phyloP scores from a whole-genome alignment of 2,329 filamentous ascomycete genomes.

The Trichoderma gracile region DNA sequence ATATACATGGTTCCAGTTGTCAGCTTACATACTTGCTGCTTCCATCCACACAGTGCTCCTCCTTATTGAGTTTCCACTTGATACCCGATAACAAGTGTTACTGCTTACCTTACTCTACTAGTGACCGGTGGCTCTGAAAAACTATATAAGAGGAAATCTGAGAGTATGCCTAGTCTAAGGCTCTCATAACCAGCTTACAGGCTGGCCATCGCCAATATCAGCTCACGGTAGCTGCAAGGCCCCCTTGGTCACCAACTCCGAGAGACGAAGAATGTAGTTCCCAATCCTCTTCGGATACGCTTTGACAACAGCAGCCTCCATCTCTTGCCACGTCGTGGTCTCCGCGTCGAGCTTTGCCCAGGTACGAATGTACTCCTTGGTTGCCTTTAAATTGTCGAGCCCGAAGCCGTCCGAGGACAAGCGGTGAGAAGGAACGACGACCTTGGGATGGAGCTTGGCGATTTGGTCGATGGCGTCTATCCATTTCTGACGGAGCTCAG shows the following conservation, averaged over 20 bases:
- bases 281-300: conserved; percentile 11
- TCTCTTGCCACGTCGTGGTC: conserved; percentile 2
- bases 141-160: neutral
- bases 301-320: neutral
- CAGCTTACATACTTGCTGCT: too few species aligned
- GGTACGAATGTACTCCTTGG: conserved; percentile 4
- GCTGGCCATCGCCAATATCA: too few species aligned
- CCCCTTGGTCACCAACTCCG: conserved; percentile 5
- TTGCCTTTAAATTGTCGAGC: neutral
- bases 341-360: neutral
- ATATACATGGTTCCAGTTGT: too few species aligned
- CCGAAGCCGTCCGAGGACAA: neutral
- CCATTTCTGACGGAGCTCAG: neutral
- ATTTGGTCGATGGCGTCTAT: neutral
- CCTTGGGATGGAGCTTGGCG: neutral
- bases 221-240: neutral
- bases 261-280: conserved; percentile 2
- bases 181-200: too few species aligned
- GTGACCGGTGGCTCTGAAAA: too few species aligned
- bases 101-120: too few species aligned
- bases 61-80: too few species aligned
- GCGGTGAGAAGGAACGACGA: conserved; percentile 7
- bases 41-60: too few species aligned
- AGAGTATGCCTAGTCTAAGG: neutral
- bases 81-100: too few species aligned